phyloP scores from a whole-genome alignment of 352 stramenopile genomes.

The Phytopythium aichiense region DNA sequence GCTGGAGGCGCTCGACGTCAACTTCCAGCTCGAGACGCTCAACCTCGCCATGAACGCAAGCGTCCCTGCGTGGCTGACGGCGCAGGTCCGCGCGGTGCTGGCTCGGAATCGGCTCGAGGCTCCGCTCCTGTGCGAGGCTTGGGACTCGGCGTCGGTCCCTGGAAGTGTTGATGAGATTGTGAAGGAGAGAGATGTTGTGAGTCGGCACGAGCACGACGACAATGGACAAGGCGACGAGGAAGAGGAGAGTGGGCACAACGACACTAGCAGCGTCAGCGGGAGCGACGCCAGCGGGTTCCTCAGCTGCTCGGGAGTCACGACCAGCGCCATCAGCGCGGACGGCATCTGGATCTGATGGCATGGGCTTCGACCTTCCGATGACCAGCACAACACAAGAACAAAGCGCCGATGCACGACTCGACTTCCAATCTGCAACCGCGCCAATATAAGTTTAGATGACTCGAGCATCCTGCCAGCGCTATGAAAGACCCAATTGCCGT shows the following conservation, averaged over 20 bases:
- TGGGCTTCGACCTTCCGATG: not conserved
- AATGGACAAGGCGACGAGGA: constrained; percentile 9
- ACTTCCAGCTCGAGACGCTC: constrained; percentile 56
- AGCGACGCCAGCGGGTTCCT: constrained; percentile 56
- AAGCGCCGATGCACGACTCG: not conserved
- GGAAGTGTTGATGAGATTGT: constrained; percentile 1
- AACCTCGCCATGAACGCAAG: constrained; percentile 46
- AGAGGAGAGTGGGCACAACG: constrained; percentile 17
- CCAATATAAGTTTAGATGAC: too few relatives aligned
- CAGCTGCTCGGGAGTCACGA: constrained; percentile 42
- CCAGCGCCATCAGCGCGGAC: constrained; percentile 34
- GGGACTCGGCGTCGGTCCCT: not conserved
- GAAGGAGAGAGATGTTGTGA: constrained; percentile 11
- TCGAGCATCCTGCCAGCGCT: too few relatives aligned
- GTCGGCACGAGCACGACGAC: constrained; percentile 17
- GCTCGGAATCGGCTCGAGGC: constrained; percentile 51
- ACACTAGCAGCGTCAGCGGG: constrained; percentile 7
- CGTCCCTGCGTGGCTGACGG: constrained; percentile 32
- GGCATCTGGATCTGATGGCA: constrained; percentile 26
- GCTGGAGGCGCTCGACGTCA: constrained; percentile 60
- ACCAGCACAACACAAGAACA: not conserved
- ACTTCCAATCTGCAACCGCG: too few relatives aligned
- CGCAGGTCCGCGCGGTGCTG: constrained; percentile 44
- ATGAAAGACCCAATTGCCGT: too few relatives aligned
- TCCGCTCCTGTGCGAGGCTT: constrained; percentile 10